These are phyloP conservation scores for Ustilago tritici DNA, from an alignment of 1,284 basidiomycete genomes.

Conservation along the genomic window DNA sequence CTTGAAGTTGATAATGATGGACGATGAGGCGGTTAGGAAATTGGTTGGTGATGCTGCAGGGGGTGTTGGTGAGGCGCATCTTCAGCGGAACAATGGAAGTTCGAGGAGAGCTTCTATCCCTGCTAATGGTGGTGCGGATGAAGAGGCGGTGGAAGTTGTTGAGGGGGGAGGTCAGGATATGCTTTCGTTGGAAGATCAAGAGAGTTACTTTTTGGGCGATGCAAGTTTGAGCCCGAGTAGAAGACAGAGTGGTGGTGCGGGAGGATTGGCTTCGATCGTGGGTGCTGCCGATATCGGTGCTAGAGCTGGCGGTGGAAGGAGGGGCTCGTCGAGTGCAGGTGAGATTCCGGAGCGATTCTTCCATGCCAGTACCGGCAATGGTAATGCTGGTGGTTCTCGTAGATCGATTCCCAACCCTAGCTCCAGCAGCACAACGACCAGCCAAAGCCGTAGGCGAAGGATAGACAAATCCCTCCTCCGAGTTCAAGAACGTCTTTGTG, in stretches of 20 bases:
- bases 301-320: constrained; percentile 16
- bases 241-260: constrained; percentile 8
- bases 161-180: constrained; percentile 33
- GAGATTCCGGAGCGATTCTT: constrained; percentile 43
- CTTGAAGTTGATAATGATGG: constrained; percentile 79
- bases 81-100: constrained; percentile 17
- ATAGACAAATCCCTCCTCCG: constrained; percentile 59
- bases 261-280: constrained; percentile 14
- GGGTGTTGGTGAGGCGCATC: constrained; percentile 50
- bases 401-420: constrained; percentile 2
- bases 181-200: constrained; percentile 47
- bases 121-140: constrained; percentile 13
- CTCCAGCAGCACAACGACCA: neutral
- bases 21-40: constrained; percentile 63
- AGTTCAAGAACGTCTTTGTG: constrained; percentile 59
- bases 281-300: constrained; percentile 27
- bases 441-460: constrained; percentile 29
- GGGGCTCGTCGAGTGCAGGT: constrained; percentile 13
- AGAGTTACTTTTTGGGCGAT: constrained; percentile 47
- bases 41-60: constrained; percentile 62
- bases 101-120: constrained; percentile 1
- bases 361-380: constrained; percentile 16
- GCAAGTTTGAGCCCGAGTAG: constrained; percentile 27
- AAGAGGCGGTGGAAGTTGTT: constrained; percentile 8
- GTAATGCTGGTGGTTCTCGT: neutral